Conservation (phyloP, 352 stramenopile genomes). For the Paralagenidium karlingii region DNA sequence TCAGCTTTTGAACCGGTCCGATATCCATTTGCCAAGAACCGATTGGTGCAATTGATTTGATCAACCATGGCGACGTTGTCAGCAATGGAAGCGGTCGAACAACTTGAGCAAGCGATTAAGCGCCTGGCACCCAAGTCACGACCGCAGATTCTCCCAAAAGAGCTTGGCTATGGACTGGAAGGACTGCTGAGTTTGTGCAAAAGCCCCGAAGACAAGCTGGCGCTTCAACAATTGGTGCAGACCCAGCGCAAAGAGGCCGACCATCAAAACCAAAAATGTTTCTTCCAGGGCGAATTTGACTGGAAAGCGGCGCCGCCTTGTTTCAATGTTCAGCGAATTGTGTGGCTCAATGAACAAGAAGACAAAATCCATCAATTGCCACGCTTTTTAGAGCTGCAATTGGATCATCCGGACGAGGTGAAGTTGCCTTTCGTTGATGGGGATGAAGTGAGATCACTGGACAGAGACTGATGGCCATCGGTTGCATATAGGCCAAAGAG, state of each 20-base stretch:
- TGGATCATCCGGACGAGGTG: conserved; percentile 33
- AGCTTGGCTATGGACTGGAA: conserved; percentile 38
- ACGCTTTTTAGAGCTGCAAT: conserved; percentile 61
- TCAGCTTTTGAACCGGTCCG: too few relatives aligned
- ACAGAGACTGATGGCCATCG: not conserved
- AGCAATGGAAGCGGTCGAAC: conserved; percentile 41
- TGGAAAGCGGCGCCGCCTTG: conserved; percentile 30
- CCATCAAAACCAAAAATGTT: conserved; percentile 15
- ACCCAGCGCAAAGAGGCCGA: conserved; percentile 17
- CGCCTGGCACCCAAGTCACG: conserved; percentile 33
- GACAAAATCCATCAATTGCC: conserved; percentile 55
- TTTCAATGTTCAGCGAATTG: conserved; percentile 45
- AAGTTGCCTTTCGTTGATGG: not conserved
- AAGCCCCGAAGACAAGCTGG: conserved; percentile 42
- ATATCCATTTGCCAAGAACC: too few relatives aligned
- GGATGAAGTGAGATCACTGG: not conserved
- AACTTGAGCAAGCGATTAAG: conserved; percentile 44
- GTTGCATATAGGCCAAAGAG: conserved; percentile 10
- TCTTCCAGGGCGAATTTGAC: conserved; percentile 48
- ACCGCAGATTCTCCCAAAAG: conserved; percentile 61
- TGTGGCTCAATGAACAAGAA: conserved; percentile 52
- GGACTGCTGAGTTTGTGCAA: conserved; percentile 46
- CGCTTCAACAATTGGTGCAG: conserved; percentile 26
- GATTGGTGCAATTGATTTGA: too few relatives aligned
- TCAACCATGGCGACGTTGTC: too few relatives aligned